Evolutionary conservation across 2,329 filamentous ascomycete genomes (phyloP), one percentile per base, ranked within the genome.

Genomic region (Aureobasidium pullulans): DNA sequence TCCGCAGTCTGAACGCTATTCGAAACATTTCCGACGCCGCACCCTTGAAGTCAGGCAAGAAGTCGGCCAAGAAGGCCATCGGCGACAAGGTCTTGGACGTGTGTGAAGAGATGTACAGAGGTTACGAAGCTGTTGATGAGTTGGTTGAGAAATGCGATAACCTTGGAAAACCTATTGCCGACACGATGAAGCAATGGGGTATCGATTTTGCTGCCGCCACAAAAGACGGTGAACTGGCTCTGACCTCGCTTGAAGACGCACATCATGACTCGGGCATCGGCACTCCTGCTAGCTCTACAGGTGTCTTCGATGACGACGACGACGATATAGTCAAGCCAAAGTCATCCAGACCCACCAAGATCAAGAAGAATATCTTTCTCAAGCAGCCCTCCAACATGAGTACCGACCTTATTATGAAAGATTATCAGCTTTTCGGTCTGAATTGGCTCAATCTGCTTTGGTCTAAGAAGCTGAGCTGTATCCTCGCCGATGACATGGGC

Each of bases 401-500:
- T 32, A 80, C 86, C 0, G 82, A 88, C 58, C 82, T 93, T 59
- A 78, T 82, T 40, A 85, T 99, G 78, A 96, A 97, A 70, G 87
- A 94, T 37, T 97, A 96, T 68, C 94, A 99, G 70, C 76, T 97
- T 19, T 90, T 96, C 32, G 94, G 94, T 4, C 81, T 99, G 54
- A 97, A 97, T 70, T 99, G 94, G 94, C 82, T 99, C 68, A 85
- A 86, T 59, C 75, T 97, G 47, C 80, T 99, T 13, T 96, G 90
- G 75, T 81, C 86, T 56, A 85, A 89, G 60, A 81, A 85, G 31
- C 82, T 95, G 54, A 93, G 90, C 47, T 93, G 91, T 63, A 97
- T 99, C 60, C 79, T 99, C 16, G 94, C 94, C 1, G 94, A 99
- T 70, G 94, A 99, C 70, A 99, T 99, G 94, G 94, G 89, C 54